These are phyloP conservation scores for Globisporangium yorkense DNA, from an alignment of 352 stramenopile species.

Conservation along the genomic window DNA sequence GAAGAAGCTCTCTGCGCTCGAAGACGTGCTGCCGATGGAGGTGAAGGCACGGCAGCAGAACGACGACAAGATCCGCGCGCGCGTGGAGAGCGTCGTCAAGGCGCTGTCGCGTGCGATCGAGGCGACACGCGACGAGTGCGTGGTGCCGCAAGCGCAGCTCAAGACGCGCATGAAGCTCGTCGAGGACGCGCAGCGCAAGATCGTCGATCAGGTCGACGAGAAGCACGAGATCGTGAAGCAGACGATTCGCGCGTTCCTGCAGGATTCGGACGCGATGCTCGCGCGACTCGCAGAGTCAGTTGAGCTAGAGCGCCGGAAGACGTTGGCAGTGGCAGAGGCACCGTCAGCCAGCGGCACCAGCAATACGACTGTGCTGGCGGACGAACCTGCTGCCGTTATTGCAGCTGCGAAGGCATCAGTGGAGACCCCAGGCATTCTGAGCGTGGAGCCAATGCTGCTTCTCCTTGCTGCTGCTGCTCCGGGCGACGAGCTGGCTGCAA, in stretches of 20 bases:
- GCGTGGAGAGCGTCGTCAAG: constrained; percentile 40
- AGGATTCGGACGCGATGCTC: constrained; percentile 27
- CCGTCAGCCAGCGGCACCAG: too few relatives aligned
- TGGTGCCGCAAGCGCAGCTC: constrained; percentile 15
- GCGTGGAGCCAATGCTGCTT: too few relatives aligned
- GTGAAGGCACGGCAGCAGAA: constrained; percentile 51
- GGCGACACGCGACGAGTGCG: constrained; percentile 19
- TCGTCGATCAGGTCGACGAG: constrained; percentile 13
- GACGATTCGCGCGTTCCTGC: constrained; percentile 23
- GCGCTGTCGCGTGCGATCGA: constrained; percentile 27
- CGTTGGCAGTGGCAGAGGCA: neutral
- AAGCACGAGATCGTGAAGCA: constrained; percentile 24
- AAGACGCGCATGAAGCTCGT: constrained; percentile 25
- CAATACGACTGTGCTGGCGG: too few relatives aligned
- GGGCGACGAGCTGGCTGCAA: too few relatives aligned
- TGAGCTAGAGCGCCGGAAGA: constrained; percentile 1
- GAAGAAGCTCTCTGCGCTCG: constrained; percentile 37
- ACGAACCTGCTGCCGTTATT: too few relatives aligned
- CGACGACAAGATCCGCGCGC: constrained; percentile 43
- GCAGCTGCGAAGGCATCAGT: neutral
- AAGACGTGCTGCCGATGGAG: constrained; percentile 61
- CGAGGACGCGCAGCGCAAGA: constrained; percentile 16
- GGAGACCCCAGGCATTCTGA: neutral
- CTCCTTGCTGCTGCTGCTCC: too few relatives aligned
- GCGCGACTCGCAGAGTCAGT: constrained; percentile 10